phyloP scores from a whole-genome alignment of 2,329 filamentous ascomycete genomes.

The Aspergillus flavus region DNA sequence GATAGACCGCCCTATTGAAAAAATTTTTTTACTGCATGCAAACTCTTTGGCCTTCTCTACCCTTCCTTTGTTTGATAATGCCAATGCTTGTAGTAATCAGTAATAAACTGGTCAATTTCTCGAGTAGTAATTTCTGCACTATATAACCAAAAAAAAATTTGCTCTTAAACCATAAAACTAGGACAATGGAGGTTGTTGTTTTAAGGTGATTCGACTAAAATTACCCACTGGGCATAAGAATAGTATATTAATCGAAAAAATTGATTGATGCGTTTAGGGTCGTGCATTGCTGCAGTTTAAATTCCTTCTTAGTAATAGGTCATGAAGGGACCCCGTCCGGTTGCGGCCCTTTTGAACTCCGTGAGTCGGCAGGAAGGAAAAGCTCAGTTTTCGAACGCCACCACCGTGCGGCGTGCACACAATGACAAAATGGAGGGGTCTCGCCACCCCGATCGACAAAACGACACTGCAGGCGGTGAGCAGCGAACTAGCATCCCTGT shows the following conservation, averaged over 20 bases:
- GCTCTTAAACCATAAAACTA: neutral
- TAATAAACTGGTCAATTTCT: neutral
- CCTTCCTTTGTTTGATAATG: conserved; percentile 4
- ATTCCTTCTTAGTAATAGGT: neutral
- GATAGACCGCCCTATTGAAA: conserved; percentile 20
- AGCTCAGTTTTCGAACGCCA: neutral
- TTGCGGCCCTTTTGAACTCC: neutral
- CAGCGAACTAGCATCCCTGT: neutral
- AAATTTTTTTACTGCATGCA: conserved; percentile 13
- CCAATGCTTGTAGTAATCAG: neutral
- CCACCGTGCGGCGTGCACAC: neutral
- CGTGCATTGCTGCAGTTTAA: neutral
- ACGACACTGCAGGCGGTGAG: neutral
- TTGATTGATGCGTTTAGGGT: neutral
- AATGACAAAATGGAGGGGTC: neutral
- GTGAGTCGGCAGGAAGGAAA: neutral
- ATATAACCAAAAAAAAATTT: neutral
- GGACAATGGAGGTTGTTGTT: neutral
- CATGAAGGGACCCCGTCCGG: no score
- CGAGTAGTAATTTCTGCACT: neutral
- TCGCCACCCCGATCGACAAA: neutral
- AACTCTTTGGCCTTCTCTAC: neutral
- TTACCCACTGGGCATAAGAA: neutral
- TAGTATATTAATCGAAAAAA: neutral
- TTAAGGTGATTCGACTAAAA: neutral